A percentile compares a stretch with the other conserved stretches of the same genome.
phyloP scores from a whole-genome alignment of 495 filamentous ascomycete species.

The Beverwykella pulmonaria region DNA sequence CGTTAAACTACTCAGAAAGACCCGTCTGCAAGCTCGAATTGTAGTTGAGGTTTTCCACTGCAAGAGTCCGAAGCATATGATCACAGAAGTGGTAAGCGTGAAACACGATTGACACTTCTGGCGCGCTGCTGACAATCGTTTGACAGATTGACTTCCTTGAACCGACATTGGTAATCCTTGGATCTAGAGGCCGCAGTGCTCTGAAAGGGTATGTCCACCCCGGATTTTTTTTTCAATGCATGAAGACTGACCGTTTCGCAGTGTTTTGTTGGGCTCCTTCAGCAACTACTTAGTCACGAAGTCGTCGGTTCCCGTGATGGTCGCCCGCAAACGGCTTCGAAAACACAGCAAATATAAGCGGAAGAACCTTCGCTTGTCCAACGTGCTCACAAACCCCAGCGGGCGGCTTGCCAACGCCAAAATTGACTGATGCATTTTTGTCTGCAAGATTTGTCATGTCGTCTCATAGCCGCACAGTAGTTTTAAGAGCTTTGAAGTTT shows the following conservation, averaged over 20 bases:
- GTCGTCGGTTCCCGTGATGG: constrained; percentile 79
- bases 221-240: constrained; percentile 3
- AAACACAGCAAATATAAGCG: constrained; percentile 48
- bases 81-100: constrained; percentile 50
- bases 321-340: constrained; percentile 48
- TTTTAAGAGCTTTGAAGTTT: not conserved
- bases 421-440: constrained; percentile 32
- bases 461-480: constrained; percentile 4
- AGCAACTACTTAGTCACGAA: constrained; percentile 96
- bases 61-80: constrained; percentile 75
- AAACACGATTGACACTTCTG: constrained; percentile 8
- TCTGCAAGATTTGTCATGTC: constrained; percentile 28
- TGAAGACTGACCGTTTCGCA: constrained; percentile 43
- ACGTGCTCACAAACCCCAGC: constrained; percentile 38
- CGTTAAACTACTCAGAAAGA: constrained; percentile 82
- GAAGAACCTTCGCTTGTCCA: constrained; percentile 39
- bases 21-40: constrained; percentile 83
- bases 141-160: constrained; percentile 80
- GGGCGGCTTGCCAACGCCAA: constrained; percentile 37
- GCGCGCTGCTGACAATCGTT: constrained; percentile 24
- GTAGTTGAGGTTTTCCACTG: constrained; percentile 97
- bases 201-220: constrained; percentile 75
- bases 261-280: constrained; percentile 91
- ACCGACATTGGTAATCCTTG: constrained; percentile 91
- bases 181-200: constrained; percentile 84